Evolutionary conservation across 2,329 filamentous ascomycete species (phyloP), one percentile per base, ranked within the genome.

Genomic region (Pseudogymnoascus sp.): DNA sequence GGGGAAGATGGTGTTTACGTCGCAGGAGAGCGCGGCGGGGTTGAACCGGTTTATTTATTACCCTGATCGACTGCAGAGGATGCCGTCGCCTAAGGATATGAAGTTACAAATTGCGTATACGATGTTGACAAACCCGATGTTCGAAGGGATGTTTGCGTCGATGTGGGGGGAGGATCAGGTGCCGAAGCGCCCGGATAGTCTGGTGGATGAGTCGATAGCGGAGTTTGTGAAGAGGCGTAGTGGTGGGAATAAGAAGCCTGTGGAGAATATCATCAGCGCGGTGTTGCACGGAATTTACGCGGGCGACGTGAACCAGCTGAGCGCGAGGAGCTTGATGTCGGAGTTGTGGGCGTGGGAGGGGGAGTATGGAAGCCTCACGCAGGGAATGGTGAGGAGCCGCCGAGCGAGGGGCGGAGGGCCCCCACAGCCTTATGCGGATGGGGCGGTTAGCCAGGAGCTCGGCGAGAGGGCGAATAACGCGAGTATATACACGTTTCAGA

Each of bases 231-330:
- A 76, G 1, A 77, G 84, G 31, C 74, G 84, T 6, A 2, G 4
- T n/a, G 72, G 87, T 13, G 74, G 74, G 4, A 79, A 80, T 45
- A 76, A 79, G 21, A 73, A 78, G 35, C 66, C 89, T 5, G 84
- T 85, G 12, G 80, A 94, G 67, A 92, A 95, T 68, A 61, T 96
- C 15, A 75, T 85, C 5, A 96, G 91, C 4, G 91, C 87, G 60
- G 76, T 86, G 70, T 70, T 91, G 60, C 94, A 97, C 74, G 94
- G 94, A 42, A 91, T 97, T 63, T 96, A 95, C 73, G 94, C 92
- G 21, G 94, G 94, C 4, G 89, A 97, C 74, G 84, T 96, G 58
- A 85, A 89, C 72, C 82, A 87, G 71, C 78, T 97, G 59, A 96
- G 92, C 73, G 85, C 84, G 58, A 85, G 84, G 67, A 85, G 84